These are phyloP conservation scores for Effrenium voratum DNA, from an alignment of 73 alveolate genomes.

Conservation along the genomic window DNA sequence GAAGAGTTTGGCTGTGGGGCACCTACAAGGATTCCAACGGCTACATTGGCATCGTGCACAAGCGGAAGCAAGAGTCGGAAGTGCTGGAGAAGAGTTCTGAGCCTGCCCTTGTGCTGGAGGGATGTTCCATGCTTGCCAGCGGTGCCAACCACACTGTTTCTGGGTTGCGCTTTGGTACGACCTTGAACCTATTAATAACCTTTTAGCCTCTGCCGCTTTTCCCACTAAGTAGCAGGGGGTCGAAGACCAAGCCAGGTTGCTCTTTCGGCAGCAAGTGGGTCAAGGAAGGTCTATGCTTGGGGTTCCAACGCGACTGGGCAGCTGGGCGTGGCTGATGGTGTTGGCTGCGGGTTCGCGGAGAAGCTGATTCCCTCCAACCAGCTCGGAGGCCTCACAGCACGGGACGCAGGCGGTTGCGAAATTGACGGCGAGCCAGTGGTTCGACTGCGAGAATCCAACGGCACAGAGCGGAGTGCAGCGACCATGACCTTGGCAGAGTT, in stretches of 20 bases:
- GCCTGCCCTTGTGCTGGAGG: slow-evolving; percentile 66
- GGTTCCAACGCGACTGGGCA: slow-evolving; percentile 84
- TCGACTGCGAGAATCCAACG: slow-evolving; percentile 34
- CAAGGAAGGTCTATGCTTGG: slow-evolving; percentile 52
- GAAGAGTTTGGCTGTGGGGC: slow-evolving; percentile 80
- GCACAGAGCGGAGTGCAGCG: slow-evolving; percentile 19
- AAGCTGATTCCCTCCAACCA: slow-evolving; percentile 28
- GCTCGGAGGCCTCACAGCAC: slow-evolving; percentile 44
- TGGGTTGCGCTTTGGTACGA: too few species aligned
- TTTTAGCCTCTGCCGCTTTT: too few species aligned
- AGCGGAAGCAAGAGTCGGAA: slow-evolving; percentile 67
- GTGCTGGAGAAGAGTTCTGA: slow-evolving; percentile 65
- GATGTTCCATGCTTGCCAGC: slow-evolving; percentile 61
- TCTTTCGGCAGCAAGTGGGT: neutral
- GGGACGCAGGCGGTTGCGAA: slow-evolving; percentile 56
- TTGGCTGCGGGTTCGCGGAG: slow-evolving; percentile 62
- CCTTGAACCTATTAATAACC: too few species aligned
- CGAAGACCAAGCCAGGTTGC: too few species aligned
- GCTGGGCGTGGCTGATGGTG: slow-evolving; percentile 56
- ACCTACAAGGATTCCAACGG: slow-evolving; percentile 73
- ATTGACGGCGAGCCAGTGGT: slow-evolving; percentile 53
- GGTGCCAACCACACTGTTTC: slow-evolving; percentile 91
- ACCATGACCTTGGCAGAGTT: slow-evolving; percentile 31
- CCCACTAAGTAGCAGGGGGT: too few species aligned
- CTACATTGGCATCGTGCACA: slow-evolving; percentile 75